Conservation (phyloP, 2,329 filamentous ascomycete species). For the Phoma sp. region DNA sequence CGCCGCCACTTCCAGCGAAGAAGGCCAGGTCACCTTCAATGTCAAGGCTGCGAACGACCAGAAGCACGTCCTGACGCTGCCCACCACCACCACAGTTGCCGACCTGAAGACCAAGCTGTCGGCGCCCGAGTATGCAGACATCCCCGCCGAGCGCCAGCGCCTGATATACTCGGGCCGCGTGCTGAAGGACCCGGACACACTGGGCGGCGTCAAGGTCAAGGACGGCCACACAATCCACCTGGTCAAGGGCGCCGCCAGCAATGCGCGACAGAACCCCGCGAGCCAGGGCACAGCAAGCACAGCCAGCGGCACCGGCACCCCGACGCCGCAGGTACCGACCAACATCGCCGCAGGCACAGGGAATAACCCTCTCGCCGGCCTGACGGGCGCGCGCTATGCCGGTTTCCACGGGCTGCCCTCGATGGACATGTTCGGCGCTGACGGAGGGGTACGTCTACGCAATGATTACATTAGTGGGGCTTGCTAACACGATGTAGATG, state of each 20-base stretch:
- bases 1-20: slow-evolving; percentile 61
- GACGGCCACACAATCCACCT: slow-evolving; percentile 94
- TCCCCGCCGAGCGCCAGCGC: slow-evolving; percentile 86
- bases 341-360: slow-evolving; percentile 81
- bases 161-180: slow-evolving; percentile 98
- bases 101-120: slow-evolving; percentile 92
- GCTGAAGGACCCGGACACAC: slow-evolving; percentile 89
- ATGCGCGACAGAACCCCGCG: slow-evolving; percentile 66
- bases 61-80: slow-evolving; percentile 82
- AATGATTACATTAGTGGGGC: background rate
- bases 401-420: slow-evolving; percentile 89
- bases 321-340: slow-evolving; percentile 69
- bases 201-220: slow-evolving; percentile 93
- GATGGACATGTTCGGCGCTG: slow-evolving; percentile 87
- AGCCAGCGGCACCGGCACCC: slow-evolving; percentile 50
- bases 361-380: slow-evolving; percentile 86
- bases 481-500: slow-evolving; percentile 69
- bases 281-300: slow-evolving; percentile 54
- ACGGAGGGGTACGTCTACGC: slow-evolving; percentile 82
- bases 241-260: slow-evolving; percentile 95
- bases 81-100: slow-evolving; percentile 75
- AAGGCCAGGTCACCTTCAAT: slow-evolving; percentile 89
- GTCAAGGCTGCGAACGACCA: slow-evolving; percentile 95
- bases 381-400: slow-evolving; percentile 93
- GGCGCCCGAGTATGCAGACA: slow-evolving; percentile 80